Conservation (phyloP, 495 filamentous ascomycete genomes). For the Aspergillus baeticus region DNA sequence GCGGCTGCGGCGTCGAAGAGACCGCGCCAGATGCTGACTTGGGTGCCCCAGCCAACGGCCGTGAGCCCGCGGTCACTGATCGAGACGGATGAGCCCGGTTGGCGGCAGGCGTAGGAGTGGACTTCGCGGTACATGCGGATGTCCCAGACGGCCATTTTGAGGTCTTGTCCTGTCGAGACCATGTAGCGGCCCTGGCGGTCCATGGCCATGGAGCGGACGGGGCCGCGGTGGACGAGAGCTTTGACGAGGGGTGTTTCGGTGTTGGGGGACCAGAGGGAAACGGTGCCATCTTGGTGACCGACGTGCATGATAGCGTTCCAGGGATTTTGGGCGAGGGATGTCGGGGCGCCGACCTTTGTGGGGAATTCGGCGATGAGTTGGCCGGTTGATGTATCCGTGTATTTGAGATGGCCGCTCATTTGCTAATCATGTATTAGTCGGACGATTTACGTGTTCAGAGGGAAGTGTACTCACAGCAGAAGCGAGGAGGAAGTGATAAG, state of each 20-base stretch:
- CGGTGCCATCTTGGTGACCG: constrained; percentile 91
- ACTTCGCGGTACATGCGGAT: constrained; percentile 92
- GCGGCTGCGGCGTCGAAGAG: constrained; percentile 69
- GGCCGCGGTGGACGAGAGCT: constrained; percentile 88
- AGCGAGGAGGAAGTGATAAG: constrained; percentile 91
- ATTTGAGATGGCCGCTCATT: constrained; percentile 83
- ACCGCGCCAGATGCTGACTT: constrained; percentile 84
- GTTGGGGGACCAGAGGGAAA: constrained; percentile 97
- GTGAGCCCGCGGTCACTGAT: constrained; percentile 87
- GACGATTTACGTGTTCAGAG: background rate
- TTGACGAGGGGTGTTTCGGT: constrained; percentile 83
- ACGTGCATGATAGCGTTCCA: constrained; percentile 88
- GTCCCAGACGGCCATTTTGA: constrained; percentile 94
- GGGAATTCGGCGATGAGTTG: constrained; percentile 78
- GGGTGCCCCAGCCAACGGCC: constrained; percentile 89
- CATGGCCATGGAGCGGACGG: constrained; percentile 82
- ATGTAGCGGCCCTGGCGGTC: constrained; percentile 93
- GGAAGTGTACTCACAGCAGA: constrained; percentile 62
- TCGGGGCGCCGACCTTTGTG: constrained; percentile 80
- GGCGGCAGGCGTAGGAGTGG: constrained; percentile 82
- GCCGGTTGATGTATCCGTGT: constrained; percentile 93
- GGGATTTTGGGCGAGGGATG: constrained; percentile 81
- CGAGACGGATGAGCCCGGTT: constrained; percentile 78
- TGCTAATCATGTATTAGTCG: constrained; percentile 45
- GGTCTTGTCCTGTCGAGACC: constrained; percentile 89